These are phyloP conservation scores for Leishmania aethiopica DNA, from an alignment of 208 protist species.

Conservation along the genomic window DNA sequence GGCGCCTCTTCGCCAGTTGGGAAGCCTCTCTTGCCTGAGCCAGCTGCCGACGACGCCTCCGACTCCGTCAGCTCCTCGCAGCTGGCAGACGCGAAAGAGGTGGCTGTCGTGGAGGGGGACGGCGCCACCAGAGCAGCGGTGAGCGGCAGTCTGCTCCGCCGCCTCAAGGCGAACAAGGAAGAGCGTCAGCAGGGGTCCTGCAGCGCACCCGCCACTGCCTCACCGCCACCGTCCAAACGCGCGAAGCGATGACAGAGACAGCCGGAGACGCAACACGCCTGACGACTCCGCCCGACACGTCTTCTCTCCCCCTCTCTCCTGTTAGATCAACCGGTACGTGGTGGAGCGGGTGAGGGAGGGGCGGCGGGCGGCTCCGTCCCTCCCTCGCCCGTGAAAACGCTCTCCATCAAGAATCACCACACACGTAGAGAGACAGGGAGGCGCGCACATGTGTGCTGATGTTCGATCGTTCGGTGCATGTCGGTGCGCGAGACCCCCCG, in stretches of 20 bases:
- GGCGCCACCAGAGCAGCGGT: conserved; percentile 19
- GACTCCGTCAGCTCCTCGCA: conserved; percentile 16
- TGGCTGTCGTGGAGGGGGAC: not conserved
- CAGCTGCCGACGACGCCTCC: not conserved
- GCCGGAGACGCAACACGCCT: not conserved
- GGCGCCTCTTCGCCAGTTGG: conserved; percentile 1
- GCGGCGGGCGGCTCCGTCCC: not conserved
- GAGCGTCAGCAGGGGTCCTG: not conserved
- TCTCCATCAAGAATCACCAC: not conserved
- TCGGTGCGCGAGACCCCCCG: not conserved
- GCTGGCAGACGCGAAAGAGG: conserved; percentile 13
- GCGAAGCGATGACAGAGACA: not conserved
- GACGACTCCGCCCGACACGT: not conserved
- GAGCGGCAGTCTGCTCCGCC: conserved; percentile 9
- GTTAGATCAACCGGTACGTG: not conserved
- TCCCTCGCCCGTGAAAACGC: not conserved
- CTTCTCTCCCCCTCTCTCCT: not conserved
- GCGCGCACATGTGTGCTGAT: not conserved
- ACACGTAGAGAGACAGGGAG: not conserved
- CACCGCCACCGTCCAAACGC: not conserved
- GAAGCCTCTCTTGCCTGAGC: not conserved
- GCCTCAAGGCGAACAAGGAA: conserved; percentile 12
- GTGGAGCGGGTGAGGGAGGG: not conserved
- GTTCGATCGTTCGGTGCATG: not conserved
- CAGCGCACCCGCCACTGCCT: not conserved